phyloP scores from a whole-genome alignment of 352 stramenopile species.

The Globisporangium recalcitrans region DNA sequence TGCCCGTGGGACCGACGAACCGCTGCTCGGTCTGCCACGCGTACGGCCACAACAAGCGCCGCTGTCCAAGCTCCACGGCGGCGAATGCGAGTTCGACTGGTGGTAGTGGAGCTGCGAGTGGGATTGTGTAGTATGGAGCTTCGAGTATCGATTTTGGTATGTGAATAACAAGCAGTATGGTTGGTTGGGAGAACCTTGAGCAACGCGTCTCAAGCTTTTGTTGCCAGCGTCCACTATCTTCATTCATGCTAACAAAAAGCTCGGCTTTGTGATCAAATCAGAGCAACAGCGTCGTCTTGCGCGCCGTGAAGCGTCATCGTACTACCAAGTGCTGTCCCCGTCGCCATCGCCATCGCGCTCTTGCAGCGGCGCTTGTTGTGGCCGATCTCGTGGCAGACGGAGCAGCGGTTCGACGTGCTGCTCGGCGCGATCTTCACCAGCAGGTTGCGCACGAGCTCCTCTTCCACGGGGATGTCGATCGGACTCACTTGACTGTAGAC shows the following conservation, averaged over 20 bases:
- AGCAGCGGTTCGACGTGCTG: slow-evolving; percentile 27
- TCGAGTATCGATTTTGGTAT: too few relatives aligned
- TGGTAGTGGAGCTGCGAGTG: not conserved
- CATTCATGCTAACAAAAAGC: not conserved
- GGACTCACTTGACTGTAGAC: slow-evolving; percentile 25
- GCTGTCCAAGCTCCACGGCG: not conserved
- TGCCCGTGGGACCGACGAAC: slow-evolving; percentile 24
- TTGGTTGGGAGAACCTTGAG: too few relatives aligned
- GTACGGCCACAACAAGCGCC: slow-evolving; percentile 36
- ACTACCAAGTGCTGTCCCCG: not conserved
- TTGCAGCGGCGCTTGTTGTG: slow-evolving; percentile 43
- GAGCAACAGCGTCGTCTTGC: not conserved
- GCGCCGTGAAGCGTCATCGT: not conserved
- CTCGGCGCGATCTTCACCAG: slow-evolving; percentile 30
- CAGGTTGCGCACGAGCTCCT: slow-evolving; percentile 37
- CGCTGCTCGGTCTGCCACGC: slow-evolving; percentile 40
- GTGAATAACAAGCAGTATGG: not conserved
- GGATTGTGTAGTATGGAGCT: slow-evolving; percentile 1
- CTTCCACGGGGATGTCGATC: slow-evolving; percentile 36
- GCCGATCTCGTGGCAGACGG: slow-evolving; percentile 34
- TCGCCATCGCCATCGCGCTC: not conserved
- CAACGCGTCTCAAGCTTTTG: too few relatives aligned
- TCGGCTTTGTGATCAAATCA: not conserved
- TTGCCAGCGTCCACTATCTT: not conserved
- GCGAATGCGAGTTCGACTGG: not conserved